A percentile compares a stretch with the other conserved stretches of the same genome.
These are phyloP conservation scores for Spathaspora hagerdaliae DNA, from an alignment of 805 yeast genomes.

Conservation along the genomic window DNA sequence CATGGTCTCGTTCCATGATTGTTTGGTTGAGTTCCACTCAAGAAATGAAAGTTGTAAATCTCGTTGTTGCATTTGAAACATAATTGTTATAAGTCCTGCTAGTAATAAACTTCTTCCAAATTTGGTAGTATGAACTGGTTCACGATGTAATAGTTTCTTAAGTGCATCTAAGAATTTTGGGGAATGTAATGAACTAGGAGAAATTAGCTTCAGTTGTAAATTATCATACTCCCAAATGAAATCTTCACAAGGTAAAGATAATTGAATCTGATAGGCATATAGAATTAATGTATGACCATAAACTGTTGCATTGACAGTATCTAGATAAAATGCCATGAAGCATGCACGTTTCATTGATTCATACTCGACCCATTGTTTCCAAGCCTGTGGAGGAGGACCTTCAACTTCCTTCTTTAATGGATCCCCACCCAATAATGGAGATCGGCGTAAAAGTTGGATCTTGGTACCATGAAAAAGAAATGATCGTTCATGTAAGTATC, in stretches of 20 bases:
- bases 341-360: slow-evolving; percentile 32
- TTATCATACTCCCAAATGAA: slow-evolving; percentile 24
- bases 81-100: slow-evolving; percentile 19
- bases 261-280: slow-evolving; percentile 25
- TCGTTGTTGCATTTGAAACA: slow-evolving; percentile 24
- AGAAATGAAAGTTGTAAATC: slow-evolving; percentile 21
- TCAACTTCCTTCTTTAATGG: slow-evolving; percentile 29
- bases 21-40: slow-evolving; percentile 21
- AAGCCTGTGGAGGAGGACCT: slow-evolving; percentile 15
- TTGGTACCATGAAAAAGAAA: slow-evolving; percentile 83
- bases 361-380: slow-evolving; percentile 35
- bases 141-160: slow-evolving; percentile 17
- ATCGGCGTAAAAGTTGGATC: slow-evolving; percentile 20
- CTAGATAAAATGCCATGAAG: slow-evolving; percentile 33
- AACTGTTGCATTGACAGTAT: slow-evolving; percentile 31
- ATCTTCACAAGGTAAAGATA: slow-evolving; percentile 27
- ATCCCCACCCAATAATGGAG: slow-evolving; percentile 37
- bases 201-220: slow-evolving; percentile 9
- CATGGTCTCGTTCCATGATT: slow-evolving; percentile 23
- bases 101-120: slow-evolving; percentile 21
- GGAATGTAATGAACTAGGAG: slow-evolving; percentile 11
- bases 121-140: slow-evolving; percentile 15
- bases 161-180: slow-evolving; percentile 22
- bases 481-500: slow-evolving; percentile 71
- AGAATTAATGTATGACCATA: slow-evolving; percentile 25